These are phyloP conservation scores for Cladophialophora psammophila DNA, from an alignment of 2,329 filamentous ascomycete genomes.

Conservation along the genomic window DNA sequence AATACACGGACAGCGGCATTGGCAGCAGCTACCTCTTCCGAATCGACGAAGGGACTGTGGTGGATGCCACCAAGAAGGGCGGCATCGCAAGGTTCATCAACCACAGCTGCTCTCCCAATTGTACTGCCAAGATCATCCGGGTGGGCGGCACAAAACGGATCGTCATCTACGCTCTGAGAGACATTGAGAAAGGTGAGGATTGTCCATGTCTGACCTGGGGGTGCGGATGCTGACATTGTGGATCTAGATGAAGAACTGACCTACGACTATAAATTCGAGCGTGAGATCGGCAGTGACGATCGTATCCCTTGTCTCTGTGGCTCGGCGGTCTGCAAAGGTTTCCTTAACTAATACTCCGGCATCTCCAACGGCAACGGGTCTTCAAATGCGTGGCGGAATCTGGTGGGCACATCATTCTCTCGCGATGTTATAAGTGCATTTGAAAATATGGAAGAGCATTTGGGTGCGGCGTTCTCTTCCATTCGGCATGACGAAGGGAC, in stretches of 20 bases:
- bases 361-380: slow-evolving; percentile 5
- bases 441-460: slow-evolving; percentile 21
- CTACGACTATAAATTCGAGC: slow-evolving; percentile 99
- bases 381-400: neutral
- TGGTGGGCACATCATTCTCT: slow-evolving; percentile 11
- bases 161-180: slow-evolving; percentile 96
- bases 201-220: slow-evolving; percentile 1
- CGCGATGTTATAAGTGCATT: slow-evolving; percentile 23
- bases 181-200: slow-evolving; percentile 87
- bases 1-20: slow-evolving; percentile 94
- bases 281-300: slow-evolving; percentile 91
- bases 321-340: slow-evolving; percentile 95
- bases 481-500: slow-evolving; percentile 15
- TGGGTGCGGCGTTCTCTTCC: slow-evolving; percentile 29
- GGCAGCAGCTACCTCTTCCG: slow-evolving; percentile 97
- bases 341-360: slow-evolving; percentile 76
- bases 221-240: slow-evolving; percentile 42
- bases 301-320: slow-evolving; percentile 97
- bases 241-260: slow-evolving; percentile 92
- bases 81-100: slow-evolving; percentile 99
- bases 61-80: slow-evolving; percentile 97
- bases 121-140: slow-evolving; percentile 98
- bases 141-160: slow-evolving; percentile 98
- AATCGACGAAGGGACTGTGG: slow-evolving; percentile 96
- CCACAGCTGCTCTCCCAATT: slow-evolving; percentile 95